Conservation (phyloP, 768 basidiomycete genomes). For the Boletus edulis region DNA sequence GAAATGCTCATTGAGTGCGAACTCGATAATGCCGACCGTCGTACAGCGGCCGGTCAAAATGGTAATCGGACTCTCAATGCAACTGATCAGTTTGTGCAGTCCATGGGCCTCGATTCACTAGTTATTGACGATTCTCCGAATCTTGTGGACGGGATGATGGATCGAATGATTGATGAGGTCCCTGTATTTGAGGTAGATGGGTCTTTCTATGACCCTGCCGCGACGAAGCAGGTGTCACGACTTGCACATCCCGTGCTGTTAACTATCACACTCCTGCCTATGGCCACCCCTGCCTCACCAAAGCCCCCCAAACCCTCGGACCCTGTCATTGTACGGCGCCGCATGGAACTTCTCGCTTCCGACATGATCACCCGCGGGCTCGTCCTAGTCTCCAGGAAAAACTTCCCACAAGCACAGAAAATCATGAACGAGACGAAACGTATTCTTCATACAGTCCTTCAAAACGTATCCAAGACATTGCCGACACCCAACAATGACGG, state of each 20-base stretch:
- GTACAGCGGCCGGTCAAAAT: constrained; percentile 8
- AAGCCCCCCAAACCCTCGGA: constrained; percentile 55
- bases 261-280: constrained; percentile 85
- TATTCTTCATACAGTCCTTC: constrained; percentile 88
- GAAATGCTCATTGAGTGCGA: constrained; percentile 96
- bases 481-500: constrained; percentile 51
- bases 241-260: constrained; percentile 93
- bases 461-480: constrained; percentile 74
- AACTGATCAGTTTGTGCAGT: constrained; percentile 86
- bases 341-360: constrained; percentile 95
- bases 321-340: constrained; percentile 84
- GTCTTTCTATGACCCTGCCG: constrained; percentile 89
- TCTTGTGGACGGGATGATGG: constrained; percentile 91
- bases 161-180: constrained; percentile 95
- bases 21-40: constrained; percentile 70
- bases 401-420: constrained; percentile 86
- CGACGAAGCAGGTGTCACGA: constrained; percentile 78
- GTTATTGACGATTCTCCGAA: constrained; percentile 67
- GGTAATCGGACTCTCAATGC: constrained; percentile 54
- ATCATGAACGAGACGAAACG: constrained; percentile 89
- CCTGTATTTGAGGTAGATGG: constrained; percentile 96
- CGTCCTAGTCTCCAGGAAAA: constrained; percentile 88
- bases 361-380: constrained; percentile 97
- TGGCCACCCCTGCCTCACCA: constrained; percentile 32
- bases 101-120: constrained; percentile 77